Evolutionary conservation across 257 asterid species (phyloP).

Genomic region (Mentha longifolia): DNA sequence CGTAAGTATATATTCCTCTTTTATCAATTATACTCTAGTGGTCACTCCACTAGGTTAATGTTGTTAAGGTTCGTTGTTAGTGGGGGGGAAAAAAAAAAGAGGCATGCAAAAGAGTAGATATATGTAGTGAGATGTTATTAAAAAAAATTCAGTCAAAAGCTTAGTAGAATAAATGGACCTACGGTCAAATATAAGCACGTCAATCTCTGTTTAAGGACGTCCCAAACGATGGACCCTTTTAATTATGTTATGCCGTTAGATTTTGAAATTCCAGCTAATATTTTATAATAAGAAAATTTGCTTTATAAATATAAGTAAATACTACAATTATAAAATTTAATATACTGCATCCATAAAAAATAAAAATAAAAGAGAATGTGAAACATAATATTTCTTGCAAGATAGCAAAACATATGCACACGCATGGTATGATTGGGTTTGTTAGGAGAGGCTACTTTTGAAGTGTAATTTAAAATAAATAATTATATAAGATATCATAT

Average conservation of each 20-base stretch:
- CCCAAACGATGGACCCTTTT: constrained; percentile 18
- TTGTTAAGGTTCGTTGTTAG: no score
- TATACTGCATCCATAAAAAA: no score
- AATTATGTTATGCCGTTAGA: constrained; percentile 13
- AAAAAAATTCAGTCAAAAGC: not conserved
- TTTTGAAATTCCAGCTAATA: not conserved
- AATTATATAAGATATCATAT: not conserved
- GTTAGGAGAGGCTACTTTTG: constrained; percentile 25
- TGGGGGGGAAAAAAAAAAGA: no score
- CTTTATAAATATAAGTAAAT: no score
- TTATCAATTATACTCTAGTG: no score
- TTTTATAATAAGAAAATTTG: no score
- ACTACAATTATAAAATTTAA: no score
- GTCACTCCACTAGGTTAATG: no score
- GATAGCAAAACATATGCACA: constrained; percentile 32
- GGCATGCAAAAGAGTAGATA: no score
- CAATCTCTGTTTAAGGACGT: constrained; percentile 5
- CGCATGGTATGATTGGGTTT: constrained; percentile 40
- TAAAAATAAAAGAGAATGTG: no score
- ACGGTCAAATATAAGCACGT: not conserved
- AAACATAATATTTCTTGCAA: not conserved
- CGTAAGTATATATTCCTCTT: no score
- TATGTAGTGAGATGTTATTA: not conserved
- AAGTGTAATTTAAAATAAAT: constrained; percentile 30
- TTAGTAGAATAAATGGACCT: constrained; percentile 1